A percentile compares a stretch with the other conserved stretches of the same genome.
Evolutionary conservation across 1,284 basidiomycete species (phyloP).

Genomic region (Tetrapyrgos nigripes): DNA sequence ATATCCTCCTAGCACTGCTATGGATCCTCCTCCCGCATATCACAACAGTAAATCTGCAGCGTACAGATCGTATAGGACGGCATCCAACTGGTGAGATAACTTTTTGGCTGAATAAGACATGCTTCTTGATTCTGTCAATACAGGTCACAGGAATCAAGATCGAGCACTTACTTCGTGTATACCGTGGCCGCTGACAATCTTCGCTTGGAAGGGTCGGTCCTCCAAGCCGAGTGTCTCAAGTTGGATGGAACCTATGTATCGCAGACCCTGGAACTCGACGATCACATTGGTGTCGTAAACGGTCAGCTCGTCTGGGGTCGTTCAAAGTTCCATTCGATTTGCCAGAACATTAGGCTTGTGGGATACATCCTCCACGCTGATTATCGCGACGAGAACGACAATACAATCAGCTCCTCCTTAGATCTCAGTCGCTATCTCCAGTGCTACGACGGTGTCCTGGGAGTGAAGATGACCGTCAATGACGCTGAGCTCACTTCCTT

Average conservation of each 20-base stretch:
- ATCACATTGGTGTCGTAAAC: slow-evolving; percentile 3
- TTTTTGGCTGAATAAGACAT: no score
- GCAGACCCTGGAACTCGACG: slow-evolving; percentile 1
- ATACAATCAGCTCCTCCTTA: no score
- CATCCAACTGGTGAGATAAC: no score
- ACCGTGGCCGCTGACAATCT: not conserved
- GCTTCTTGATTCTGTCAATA: no score
- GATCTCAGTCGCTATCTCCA: slow-evolving; percentile 15
- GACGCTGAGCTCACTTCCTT: not conserved
- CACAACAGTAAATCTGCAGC: no score
- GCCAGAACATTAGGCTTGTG: not conserved
- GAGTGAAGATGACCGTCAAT: not conserved
- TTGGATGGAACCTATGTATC: not conserved
- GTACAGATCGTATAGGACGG: no score
- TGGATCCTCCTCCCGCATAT: no score
- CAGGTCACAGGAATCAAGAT: not conserved
- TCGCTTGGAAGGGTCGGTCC: not conserved
- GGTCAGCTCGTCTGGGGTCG: slow-evolving; percentile 10
- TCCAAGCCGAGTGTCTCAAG: not conserved
- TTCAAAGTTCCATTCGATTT: not conserved
- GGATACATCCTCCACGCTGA: slow-evolving; percentile 1
- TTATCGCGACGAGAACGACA: not conserved
- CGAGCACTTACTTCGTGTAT: not conserved
- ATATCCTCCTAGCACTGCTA: no score
- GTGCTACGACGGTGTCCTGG: slow-evolving; percentile 3